Base-by-base conservation (phyloP, 441 rosid species). In the Pelargonium cotyledonis region DNA sequence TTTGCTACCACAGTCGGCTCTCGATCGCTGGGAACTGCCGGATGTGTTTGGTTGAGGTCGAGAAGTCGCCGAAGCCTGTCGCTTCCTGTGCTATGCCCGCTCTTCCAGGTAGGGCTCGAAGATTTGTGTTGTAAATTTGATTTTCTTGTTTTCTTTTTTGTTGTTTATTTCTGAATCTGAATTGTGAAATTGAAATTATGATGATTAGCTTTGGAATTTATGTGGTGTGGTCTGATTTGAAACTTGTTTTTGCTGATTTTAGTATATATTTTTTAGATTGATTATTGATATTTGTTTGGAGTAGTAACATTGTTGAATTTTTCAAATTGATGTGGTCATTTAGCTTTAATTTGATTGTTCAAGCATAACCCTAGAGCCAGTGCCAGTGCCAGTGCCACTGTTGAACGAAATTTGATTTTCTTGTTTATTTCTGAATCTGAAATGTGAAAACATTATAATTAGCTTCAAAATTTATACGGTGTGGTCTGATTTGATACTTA, bases 11-110 rank as follows among this genome's bases (percentile, higher is more conserved):
- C 70, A 78, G 87, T 68, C 88, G 99, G 3, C 85, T 94, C 44
- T 94, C 99, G 3, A 94, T 94, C 49, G 99, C 99, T 11, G 99
- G 99, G 0, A 94, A 94, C 68, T 94, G 99, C 70, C 87, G 97
- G 67, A 94, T 94, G 99, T 94, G 99, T 75, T 92, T 94, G 41
- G 97, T 94, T 9, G 97, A 91, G 87, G 99, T 94, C 5, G 99
- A 94, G 89, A 94, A 94, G 69, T 89, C 97, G 11, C 99, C 99
- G 10, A 94, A 94, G 82, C 99, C 97, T 12, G 99, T 94, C 0
- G 99, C 99, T 0, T 94, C 97, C 0, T 91, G 97, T 68, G 99
- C 99, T 66, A 94, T 94, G 99, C 99, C 97, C 0, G 99, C 99
- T 2, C 97, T 94, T 73, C 99, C 99, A 0, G 97, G 98, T 76